Percentiles rank a stretch among this genome's conserved stretches.
phyloP scores from a whole-genome alignment of 179 eudicot species.

The Amaranthus tricolor region DNA sequence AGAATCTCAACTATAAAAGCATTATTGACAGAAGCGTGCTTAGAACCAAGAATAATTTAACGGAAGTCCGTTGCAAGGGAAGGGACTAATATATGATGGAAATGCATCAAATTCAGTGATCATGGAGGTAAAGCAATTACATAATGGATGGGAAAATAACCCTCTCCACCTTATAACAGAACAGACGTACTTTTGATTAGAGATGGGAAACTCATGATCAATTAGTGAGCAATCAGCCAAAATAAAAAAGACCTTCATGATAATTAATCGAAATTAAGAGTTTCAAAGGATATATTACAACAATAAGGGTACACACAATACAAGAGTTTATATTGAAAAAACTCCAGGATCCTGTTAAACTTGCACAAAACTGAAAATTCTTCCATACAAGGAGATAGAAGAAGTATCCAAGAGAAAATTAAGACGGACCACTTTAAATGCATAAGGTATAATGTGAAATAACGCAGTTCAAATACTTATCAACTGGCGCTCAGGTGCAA shows the following conservation, averaged over 20 bases:
- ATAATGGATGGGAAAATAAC: not conserved
- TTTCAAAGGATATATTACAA: no score
- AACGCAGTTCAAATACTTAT: no score
- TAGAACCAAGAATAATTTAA: not conserved
- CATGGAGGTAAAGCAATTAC: not conserved
- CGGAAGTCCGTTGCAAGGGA: not conserved
- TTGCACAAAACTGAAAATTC: no score
- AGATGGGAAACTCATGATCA: not conserved
- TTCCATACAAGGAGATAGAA: no score
- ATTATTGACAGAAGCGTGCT: not conserved
- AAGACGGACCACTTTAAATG: no score
- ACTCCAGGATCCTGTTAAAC: no score
- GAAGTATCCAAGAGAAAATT: no score
- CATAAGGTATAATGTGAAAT: no score
- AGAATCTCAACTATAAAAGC: not conserved
- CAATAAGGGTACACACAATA: no score
- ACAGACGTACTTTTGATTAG: not conserved
- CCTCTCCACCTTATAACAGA: not conserved
- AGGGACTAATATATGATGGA: not conserved
- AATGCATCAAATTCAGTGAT: not conserved
- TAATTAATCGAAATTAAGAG: not conserved
- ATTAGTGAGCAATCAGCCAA: not conserved
- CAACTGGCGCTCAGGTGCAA: no score
- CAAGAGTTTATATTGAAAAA: no score
- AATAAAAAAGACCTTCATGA: not conserved